Conservation (phyloP, 2,329 filamentous ascomycete genomes). For the Coleophoma eucalyptorum region DNA sequence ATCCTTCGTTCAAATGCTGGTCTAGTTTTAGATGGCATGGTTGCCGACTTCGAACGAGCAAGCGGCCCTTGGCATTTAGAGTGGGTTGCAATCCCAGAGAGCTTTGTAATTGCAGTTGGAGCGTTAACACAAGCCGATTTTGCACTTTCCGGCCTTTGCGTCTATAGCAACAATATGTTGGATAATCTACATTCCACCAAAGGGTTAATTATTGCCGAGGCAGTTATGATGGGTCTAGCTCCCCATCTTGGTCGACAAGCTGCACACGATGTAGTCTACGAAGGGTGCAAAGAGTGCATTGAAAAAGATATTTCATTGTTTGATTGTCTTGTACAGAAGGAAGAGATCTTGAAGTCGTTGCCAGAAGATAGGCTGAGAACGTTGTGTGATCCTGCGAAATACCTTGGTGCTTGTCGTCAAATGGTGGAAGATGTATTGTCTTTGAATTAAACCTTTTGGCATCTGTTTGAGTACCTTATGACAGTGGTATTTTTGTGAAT, state of each 20-base stretch:
- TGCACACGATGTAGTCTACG: conserved; percentile 53
- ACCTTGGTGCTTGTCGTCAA: conserved; percentile 26
- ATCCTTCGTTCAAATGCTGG: conserved; percentile 47
- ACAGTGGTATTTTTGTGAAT: too few species aligned
- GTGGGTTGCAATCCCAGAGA: conserved; percentile 51
- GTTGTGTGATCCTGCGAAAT: conserved; percentile 50
- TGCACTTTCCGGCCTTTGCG: conserved; percentile 45
- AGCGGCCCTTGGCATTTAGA: conserved; percentile 57
- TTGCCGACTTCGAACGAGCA: conserved; percentile 53
- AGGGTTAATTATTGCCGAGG: conserved; percentile 53
- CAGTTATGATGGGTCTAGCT: conserved; percentile 59
- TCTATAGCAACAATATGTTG: conserved; percentile 45
- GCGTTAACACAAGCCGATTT: conserved; percentile 51
- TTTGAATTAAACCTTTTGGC: neutral
- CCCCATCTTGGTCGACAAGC: conserved; percentile 45
- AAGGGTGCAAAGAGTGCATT: conserved; percentile 46
- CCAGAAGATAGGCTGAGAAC: conserved; percentile 43
- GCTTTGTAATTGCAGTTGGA: conserved; percentile 48
- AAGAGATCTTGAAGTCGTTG: conserved; percentile 38
- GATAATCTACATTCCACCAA: conserved; percentile 45
- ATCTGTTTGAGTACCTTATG: too few species aligned
- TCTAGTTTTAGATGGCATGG: conserved; percentile 51
- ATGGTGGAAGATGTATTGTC: conserved; percentile 26
- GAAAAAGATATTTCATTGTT: conserved; percentile 38
- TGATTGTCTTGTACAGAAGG: conserved; percentile 35